Conservation (phyloP, 805 yeast genomes). For the Hanseniaspora meyeri region DNA sequence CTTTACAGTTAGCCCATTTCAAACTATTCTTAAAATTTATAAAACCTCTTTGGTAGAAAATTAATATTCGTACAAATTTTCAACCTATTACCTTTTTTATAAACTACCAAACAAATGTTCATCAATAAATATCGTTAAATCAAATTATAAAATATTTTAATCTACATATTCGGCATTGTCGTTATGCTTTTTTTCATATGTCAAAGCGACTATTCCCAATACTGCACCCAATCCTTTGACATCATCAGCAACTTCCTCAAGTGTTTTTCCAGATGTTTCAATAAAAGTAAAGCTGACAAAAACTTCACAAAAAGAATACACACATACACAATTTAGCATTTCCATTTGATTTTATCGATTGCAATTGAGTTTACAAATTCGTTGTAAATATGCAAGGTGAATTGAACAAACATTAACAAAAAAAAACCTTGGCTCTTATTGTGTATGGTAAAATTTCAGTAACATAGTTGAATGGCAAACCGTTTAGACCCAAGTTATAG, state of each 20-base stretch:
- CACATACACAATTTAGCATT: conserved; percentile 28
- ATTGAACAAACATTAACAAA: conserved; percentile 19
- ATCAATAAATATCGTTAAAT: no score
- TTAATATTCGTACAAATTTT: no score
- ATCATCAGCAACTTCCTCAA: conserved; percentile 30
- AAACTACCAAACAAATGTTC: no score
- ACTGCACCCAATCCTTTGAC: conserved; percentile 9
- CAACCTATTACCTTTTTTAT: no score
- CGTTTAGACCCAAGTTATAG: conserved; percentile 34
- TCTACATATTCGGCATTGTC: neutral
- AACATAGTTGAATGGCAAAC: conserved; percentile 35
- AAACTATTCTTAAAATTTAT: no score
- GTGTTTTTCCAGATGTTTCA: conserved; percentile 30
- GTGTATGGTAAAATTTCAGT: conserved; percentile 32
- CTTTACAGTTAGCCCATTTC: no score
- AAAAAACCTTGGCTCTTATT: conserved; percentile 25
- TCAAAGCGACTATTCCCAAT: neutral
- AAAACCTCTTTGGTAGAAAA: no score
- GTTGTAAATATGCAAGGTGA: conserved; percentile 23
- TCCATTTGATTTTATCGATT: conserved; percentile 28
- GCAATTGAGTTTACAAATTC: conserved; percentile 30
- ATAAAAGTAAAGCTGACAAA: conserved; percentile 26
- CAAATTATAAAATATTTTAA: neutral
- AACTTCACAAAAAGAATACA: conserved; percentile 24
- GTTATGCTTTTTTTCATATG: conserved; percentile 1